phyloP scores from a whole-genome alignment of 306 rosid genomes.

The Prunus mume region DNA sequence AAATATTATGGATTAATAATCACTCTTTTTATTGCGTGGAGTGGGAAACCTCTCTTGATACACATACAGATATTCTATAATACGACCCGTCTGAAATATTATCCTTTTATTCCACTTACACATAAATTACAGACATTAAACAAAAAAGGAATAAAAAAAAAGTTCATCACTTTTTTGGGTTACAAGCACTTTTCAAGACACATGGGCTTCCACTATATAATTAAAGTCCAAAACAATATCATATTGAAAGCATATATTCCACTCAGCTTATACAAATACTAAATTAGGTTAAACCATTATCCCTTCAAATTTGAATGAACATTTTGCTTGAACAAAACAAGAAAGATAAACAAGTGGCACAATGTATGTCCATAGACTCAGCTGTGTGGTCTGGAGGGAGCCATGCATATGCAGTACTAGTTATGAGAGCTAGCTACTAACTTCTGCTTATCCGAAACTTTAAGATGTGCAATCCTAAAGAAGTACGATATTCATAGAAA shows the following conservation, averaged over 20 bases:
- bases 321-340: not conserved
- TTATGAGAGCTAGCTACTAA: not conserved
- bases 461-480: not conserved
- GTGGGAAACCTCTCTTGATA: too few species aligned
- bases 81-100: too few species aligned
- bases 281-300: not conserved
- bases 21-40: too few species aligned
- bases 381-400: constrained; percentile 2
- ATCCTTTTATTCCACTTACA: too few species aligned
- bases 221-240: too few species aligned
- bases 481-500: constrained; percentile 7
- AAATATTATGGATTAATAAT: too few species aligned
- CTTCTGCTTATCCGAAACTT: not conserved
- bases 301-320: not conserved
- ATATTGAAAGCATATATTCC: not conserved
- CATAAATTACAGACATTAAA: too few species aligned
- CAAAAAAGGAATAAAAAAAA: too few species aligned
- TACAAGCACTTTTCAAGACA: not conserved
- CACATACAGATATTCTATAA: too few species aligned
- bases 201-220: not conserved
- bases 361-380: not conserved
- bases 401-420: not conserved
- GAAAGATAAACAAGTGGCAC: constrained; percentile 7
- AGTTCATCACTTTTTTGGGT: not conserved
- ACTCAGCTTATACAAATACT: not conserved